phyloP scores from a whole-genome alignment of 805 yeast species.

The Torulaspora quercuum region DNA sequence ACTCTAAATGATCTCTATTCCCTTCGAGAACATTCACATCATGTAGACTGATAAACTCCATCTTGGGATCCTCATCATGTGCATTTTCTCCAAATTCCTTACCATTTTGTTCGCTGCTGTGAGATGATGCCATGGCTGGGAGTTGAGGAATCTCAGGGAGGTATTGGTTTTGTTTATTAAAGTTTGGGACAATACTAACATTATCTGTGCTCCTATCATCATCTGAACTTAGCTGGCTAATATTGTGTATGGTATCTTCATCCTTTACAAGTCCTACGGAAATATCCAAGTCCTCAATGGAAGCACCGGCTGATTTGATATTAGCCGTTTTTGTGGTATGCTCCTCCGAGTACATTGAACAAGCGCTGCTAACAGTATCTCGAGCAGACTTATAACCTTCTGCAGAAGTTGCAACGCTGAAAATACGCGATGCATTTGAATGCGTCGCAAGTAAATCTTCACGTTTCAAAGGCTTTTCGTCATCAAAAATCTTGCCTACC shows the following conservation, averaged over 20 bases:
- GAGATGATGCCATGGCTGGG: not conserved
- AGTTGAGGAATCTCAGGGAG: slow-evolving; percentile 10
- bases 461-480: slow-evolving; percentile 1
- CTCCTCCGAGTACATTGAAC: slow-evolving; percentile 4
- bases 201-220: not conserved
- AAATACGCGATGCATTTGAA: slow-evolving; percentile 21
- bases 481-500: not conserved
- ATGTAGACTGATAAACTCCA: not conserved
- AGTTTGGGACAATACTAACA: not conserved
- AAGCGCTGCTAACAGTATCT: slow-evolving; percentile 13
- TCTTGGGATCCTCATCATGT: too few species aligned
- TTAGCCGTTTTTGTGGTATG: not conserved
- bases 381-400: slow-evolving; percentile 29
- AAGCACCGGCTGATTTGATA: slow-evolving; percentile 5
- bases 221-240: slow-evolving; percentile 5
- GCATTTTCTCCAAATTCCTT: too few species aligned
- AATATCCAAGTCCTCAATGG: slow-evolving; percentile 22
- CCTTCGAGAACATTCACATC: too few species aligned
- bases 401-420: slow-evolving; percentile 28
- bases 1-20: too few species aligned
- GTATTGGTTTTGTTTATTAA: not conserved
- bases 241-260: slow-evolving; percentile 7
- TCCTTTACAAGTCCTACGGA: slow-evolving; percentile 12
- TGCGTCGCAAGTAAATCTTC: slow-evolving; percentile 11
- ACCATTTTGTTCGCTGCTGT: too few species aligned